phyloP scores from a whole-genome alignment of 2,329 filamentous ascomycete species.

The Clarireedia homoeocarpa region DNA sequence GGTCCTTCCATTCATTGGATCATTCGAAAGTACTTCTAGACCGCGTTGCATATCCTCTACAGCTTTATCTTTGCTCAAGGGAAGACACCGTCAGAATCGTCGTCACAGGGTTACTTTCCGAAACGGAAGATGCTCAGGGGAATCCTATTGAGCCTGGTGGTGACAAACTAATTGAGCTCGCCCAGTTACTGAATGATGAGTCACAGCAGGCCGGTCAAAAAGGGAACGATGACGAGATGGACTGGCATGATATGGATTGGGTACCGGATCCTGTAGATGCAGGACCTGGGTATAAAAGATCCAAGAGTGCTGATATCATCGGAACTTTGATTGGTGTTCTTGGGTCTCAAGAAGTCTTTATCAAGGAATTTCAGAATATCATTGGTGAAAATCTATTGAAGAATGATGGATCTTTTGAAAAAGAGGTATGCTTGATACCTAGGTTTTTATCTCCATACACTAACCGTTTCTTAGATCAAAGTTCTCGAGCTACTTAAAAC shows the following conservation, averaged over 20 bases:
- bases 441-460: neutral
- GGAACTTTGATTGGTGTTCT: constrained; percentile 83
- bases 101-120: constrained; percentile 64
- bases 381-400: constrained; percentile 74
- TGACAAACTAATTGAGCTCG: constrained; percentile 57
- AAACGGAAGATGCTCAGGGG: constrained; percentile 39
- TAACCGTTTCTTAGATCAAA: constrained; percentile 43
- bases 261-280: constrained; percentile 88
- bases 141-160: constrained; percentile 31
- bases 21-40: constrained; percentile 70
- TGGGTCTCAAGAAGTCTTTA: constrained; percentile 84
- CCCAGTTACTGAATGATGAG: constrained; percentile 44
- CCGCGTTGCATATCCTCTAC: constrained; percentile 63
- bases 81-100: constrained; percentile 74
- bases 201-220: constrained; percentile 42
- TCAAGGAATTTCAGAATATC: constrained; percentile 85
- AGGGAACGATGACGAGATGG: constrained; percentile 61
- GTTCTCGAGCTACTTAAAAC: constrained; percentile 83
- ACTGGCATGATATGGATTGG: constrained; percentile 93
- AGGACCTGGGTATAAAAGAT: constrained; percentile 82
- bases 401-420: constrained; percentile 62
- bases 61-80: constrained; percentile 67
- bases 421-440: constrained; percentile 42
- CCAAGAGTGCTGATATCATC: constrained; percentile 84
- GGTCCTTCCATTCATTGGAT: constrained; percentile 67